A percentile compares a stretch with the other conserved stretches of the same genome.
These are phyloP conservation scores for Zygoascus bituminiphila DNA, from an alignment of 805 yeast species.

Conservation along the genomic window DNA sequence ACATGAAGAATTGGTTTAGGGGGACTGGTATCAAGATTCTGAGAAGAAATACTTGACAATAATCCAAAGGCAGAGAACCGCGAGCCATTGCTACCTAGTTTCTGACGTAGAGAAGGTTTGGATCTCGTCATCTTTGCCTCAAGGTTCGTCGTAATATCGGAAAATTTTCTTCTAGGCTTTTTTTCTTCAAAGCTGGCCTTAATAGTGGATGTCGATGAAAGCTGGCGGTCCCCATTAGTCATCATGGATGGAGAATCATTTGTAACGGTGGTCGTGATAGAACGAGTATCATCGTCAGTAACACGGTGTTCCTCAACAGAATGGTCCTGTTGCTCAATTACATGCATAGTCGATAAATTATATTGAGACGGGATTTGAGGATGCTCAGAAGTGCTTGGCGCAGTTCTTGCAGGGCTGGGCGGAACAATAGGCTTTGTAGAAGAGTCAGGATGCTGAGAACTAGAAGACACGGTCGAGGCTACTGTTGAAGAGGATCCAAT, in stretches of 20 bases:
- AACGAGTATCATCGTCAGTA: background rate
- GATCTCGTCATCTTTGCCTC: constrained; percentile 9
- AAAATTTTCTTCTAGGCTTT: constrained; percentile 2
- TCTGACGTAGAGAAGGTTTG: constrained; percentile 10
- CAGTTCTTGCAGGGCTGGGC: background rate
- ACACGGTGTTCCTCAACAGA: background rate
- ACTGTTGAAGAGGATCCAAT: background rate
- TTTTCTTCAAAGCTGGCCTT: background rate
- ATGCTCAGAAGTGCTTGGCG: too few relatives aligned
- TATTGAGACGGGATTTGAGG: background rate
- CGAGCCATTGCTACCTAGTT: constrained; percentile 3
- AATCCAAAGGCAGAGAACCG: background rate
- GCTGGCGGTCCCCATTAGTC: background rate
- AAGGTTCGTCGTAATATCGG: constrained; percentile 10
- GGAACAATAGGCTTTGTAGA: background rate
- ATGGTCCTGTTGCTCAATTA: background rate
- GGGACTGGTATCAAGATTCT: background rate
- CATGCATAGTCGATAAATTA: background rate
- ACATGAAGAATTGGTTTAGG: background rate
- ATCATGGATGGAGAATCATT: background rate
- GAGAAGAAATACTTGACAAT: background rate
- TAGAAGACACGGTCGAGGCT: background rate
- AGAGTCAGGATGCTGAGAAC: background rate
- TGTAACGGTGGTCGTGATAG: background rate
- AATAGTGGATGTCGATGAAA: background rate